phyloP scores from a whole-genome alignment of 805 yeast species.

The Komagataella phaffii region DNA sequence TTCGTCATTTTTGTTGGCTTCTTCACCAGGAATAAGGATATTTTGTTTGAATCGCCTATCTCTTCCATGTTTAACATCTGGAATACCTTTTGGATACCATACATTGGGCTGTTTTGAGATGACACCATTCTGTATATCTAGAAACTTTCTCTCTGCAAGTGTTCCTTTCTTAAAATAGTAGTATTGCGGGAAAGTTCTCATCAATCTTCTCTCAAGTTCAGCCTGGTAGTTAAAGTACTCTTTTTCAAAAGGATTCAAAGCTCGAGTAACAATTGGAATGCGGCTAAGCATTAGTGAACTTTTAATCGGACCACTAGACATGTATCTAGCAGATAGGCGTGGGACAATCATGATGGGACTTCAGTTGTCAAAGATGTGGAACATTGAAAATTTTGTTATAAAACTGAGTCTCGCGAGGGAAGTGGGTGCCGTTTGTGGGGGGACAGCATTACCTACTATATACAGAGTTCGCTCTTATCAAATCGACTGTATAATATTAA shows the following conservation, averaged over 20 bases:
- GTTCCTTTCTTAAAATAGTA: constrained; percentile 87
- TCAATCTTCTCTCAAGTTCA: constrained; percentile 75
- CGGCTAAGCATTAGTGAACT: constrained; percentile 63
- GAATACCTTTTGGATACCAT: constrained; percentile 72
- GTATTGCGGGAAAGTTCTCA: constrained; percentile 97
- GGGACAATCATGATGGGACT: neutral
- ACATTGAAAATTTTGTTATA: neutral
- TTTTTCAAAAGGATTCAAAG: constrained; percentile 54
- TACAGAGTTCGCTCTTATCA: too few species aligned
- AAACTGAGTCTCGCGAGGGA: neutral
- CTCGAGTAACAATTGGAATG: constrained; percentile 75
- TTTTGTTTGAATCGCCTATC: constrained; percentile 78
- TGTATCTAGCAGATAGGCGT: neutral
- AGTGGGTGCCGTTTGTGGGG: neutral
- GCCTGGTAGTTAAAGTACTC: constrained; percentile 74
- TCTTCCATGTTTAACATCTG: constrained; percentile 79
- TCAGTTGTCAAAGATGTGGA: neutral
- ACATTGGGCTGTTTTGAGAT: constrained; percentile 60
- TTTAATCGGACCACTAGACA: constrained; percentile 9
- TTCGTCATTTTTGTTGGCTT: constrained; percentile 17
- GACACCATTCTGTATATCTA: constrained; percentile 66
- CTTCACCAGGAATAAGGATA: constrained; percentile 59
- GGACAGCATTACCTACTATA: too few species aligned
- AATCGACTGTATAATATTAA: too few species aligned
- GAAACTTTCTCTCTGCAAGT: constrained; percentile 68